Base-by-base conservation (phyloP, 2,329 filamentous ascomycete species). In the Plectosphaerella cucumerina region DNA sequence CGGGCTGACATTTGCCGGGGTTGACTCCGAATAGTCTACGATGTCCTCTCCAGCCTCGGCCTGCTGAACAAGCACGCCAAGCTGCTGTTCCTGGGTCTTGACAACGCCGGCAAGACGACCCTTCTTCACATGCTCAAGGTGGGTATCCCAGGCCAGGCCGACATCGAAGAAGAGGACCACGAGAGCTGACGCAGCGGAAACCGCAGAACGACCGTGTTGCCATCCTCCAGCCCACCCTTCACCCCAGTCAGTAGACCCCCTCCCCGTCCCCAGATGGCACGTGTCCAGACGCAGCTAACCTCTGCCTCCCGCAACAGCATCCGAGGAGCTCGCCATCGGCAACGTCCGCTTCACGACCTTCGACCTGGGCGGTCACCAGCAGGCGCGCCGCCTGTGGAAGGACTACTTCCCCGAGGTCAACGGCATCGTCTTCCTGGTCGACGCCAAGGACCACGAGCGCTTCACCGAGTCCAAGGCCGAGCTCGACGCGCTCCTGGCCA, bases 401-500 rank as follows among this genome's bases (percentile, higher is more conserved):
- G 91, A 96, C 68, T 96, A 96, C 76, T 96, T 96, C 81, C 91
- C 91, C 62, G 92, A 96, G 77, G 91, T 96, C 58, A 91, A 87
- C 72, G 92, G 93, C 54, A 96, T 97, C 62, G 92, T 99, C 61
- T 99, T 97, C 81, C 86, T 97, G 52, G 90, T 99, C 62, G 94
- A 99, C 65, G 91, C 94, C 64, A 96, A 96, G 76, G 94, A 99
- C 73, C 87, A 90, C 73, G 93, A 97, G 76, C 90, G 94, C 60
- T 89, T 99, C 70, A 70, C 81, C 63, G 94, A 99, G 78, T 89
- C 91, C 66, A 97, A 97, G 79, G 93, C 89, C 63, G 94, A 99
- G 78, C 88, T 99, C 56, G 94, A 99, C 67, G 91, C 89, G 49
- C 87, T 97, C 48, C 82, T 99, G 60, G 85, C 89, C 56, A 97